phyloP scores from a whole-genome alignment of 2,329 filamentous ascomycete species.

The Ophiostoma fasciatum region DNA sequence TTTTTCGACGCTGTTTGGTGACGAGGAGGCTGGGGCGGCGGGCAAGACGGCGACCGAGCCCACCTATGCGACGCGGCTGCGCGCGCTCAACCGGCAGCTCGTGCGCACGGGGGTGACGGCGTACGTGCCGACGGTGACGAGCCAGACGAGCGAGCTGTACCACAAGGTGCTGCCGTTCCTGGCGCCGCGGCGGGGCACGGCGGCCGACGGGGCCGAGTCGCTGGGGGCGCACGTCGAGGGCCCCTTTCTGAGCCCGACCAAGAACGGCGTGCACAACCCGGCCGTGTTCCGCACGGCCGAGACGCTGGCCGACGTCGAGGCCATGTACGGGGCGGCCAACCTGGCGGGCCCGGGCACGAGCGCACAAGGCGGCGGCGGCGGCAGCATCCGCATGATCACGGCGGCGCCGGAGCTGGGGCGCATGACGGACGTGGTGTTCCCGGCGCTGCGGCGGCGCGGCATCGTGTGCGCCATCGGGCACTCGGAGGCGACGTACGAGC shows the following conservation, averaged over 20 bases:
- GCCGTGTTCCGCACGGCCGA: constrained; percentile 53
- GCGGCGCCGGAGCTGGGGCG: constrained; percentile 67
- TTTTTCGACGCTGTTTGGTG: constrained; percentile 64
- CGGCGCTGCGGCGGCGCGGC: constrained; percentile 44
- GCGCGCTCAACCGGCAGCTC: constrained; percentile 54
- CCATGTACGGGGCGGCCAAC: constrained; percentile 60
- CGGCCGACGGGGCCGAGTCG: constrained; percentile 61
- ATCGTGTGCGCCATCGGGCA: constrained; percentile 76
- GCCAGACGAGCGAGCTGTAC: constrained; percentile 68
- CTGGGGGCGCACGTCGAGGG: constrained; percentile 86
- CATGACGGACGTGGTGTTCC: constrained; percentile 51
- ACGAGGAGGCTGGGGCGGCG: constrained; percentile 16
- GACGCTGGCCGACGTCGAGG: constrained; percentile 49
- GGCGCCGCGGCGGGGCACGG: constrained; percentile 43
- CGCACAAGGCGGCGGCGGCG: constrained; percentile 5
- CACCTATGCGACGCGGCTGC: constrained; percentile 58
- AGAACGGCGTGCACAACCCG: constrained; percentile 74
- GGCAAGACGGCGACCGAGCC: constrained; percentile 22
- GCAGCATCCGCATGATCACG: constrained; percentile 61
- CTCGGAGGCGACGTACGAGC: constrained; percentile 74
- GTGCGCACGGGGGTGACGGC: constrained; percentile 73
- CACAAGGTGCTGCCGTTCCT: constrained; percentile 65
- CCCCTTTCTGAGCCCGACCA: constrained; percentile 67
- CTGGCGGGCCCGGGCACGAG: constrained; percentile 28
- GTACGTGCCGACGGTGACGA: constrained; percentile 75